Base-by-base conservation (phyloP, 108 stramenopile species). In the Fragilaria radians region DNA sequence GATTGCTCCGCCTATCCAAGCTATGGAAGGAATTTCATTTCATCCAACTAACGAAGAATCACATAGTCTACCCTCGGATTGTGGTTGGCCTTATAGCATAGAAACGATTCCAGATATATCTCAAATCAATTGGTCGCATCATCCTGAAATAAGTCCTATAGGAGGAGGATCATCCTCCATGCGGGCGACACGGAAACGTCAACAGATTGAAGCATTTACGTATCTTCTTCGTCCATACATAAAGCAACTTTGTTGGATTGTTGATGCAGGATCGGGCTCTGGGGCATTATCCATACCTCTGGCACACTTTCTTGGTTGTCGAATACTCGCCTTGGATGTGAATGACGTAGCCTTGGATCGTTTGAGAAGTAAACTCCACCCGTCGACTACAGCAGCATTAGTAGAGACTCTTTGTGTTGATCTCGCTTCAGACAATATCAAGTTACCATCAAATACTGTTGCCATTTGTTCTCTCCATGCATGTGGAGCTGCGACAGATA, bases 181-280 rank as follows among this genome's bases (percentile, higher is more conserved):
- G 23, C 73, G 78, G 36, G 73, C 54, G 11, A 7, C 31, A 23
- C 48, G 73, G 9, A 75, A 75, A 29, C 56, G 70, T 32, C 33
- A 25, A 0, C 70, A 71, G 22, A 62, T 72, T 0, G 61, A 74
- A 32, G 73, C 78, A 0, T 79, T 75, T 68, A 11, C 46, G 11
- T 4, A 22, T 3, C 17, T 75, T 30, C 32, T 72, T 9, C 48
- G 45, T 42, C 52, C 58, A 4, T 33, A 29, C 3, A 28, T 49
- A 56, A 55, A 24, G 51, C 49, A 2, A 72, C 65, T 21, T 65
- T 73, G 9, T 29, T 24, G 42, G 11, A 46, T 68, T 32, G 60
- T 56, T 26, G 67, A 68, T 61, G 50, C 54, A 23, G 58, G 60
- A 2, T 32, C 51, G 9, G 67, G 67, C 3, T 59, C 67, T 1